Evolutionary conservation across 1,284 basidiomycete genomes (phyloP).

Genomic region (Austroboletus rostrupii): DNA sequence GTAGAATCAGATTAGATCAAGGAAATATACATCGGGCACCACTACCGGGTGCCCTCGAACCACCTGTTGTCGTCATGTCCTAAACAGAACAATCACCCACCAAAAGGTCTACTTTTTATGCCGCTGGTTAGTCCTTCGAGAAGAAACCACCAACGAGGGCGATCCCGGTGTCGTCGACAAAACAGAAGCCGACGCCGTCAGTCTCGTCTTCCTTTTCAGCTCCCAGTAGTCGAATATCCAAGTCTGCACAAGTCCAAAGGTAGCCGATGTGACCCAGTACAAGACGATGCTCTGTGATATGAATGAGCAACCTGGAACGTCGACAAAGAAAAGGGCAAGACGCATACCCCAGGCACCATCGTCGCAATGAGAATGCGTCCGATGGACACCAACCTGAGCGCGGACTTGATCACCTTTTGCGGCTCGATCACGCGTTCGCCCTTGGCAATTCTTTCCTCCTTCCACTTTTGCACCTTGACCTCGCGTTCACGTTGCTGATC

Average conservation of each 20-base stretch:
- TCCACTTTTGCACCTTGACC: constrained; percentile 36
- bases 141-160: neutral
- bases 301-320: constrained; percentile 5
- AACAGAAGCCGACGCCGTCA: constrained; percentile 9
- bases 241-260: constrained; percentile 76
- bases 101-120: constrained; percentile 14
- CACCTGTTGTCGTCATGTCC: constrained; percentile 70
- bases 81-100: constrained; percentile 16
- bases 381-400: constrained; percentile 61
- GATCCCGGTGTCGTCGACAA: neutral
- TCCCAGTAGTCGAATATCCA: constrained; percentile 70
- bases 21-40: constrained; percentile 56
- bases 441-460: constrained; percentile 44
- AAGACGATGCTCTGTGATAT: constrained; percentile 62
- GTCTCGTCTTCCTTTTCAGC: constrained; percentile 38
- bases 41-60: constrained; percentile 55
- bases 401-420: constrained; percentile 56
- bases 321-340: neutral
- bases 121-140: neutral
- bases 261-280: constrained; percentile 83
- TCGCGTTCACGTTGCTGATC: constrained; percentile 46
- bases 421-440: constrained; percentile 45
- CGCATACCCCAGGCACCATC: constrained; percentile 72
- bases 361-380: constrained; percentile 74
- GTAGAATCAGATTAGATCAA: constrained; percentile 85